A percentile compares a stretch with the other conserved stretches of the same genome.
Conservation (phyloP, 179 eudicot genomes). For the Beta corolliflora region DNA sequence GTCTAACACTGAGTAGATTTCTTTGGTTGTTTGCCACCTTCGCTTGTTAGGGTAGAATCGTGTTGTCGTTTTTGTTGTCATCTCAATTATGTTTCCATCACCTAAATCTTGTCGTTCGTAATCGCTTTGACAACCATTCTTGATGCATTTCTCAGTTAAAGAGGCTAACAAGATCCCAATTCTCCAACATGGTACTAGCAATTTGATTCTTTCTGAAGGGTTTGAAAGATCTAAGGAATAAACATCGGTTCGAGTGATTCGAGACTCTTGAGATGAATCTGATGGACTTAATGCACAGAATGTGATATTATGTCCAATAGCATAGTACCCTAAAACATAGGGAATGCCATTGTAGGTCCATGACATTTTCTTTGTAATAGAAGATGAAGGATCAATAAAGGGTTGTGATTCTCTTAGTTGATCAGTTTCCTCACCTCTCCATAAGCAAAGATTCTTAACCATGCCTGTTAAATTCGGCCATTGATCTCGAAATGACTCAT, state of each 20-base stretch:
- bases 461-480: slow-evolving; percentile 78
- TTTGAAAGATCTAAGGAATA: slow-evolving; percentile 54
- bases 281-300: slow-evolving; percentile 68
- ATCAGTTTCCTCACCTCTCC: slow-evolving; percentile 84
- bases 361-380: slow-evolving; percentile 53
- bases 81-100: slow-evolving; percentile 48
- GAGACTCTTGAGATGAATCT: slow-evolving; percentile 12
- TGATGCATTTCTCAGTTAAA: slow-evolving; percentile 54
- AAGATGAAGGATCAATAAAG: slow-evolving; percentile 45
- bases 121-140: slow-evolving; percentile 43
- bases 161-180: slow-evolving; percentile 64
- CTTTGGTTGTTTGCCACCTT: slow-evolving; percentile 59
- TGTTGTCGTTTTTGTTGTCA: slow-evolving; percentile 51
- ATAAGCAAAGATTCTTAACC: slow-evolving; percentile 56
- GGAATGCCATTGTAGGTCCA: slow-evolving; percentile 76
- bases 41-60: slow-evolving; percentile 48
- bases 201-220: slow-evolving; percentile 60
- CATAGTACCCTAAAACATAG: slow-evolving; percentile 68
- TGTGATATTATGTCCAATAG: slow-evolving; percentile 60
- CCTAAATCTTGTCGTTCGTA: slow-evolving; percentile 48
- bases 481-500: slow-evolving; percentile 37
- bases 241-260: slow-evolving; percentile 57
- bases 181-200: slow-evolving; percentile 76
- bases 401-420: slow-evolving; percentile 46
- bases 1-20: slow-evolving; percentile 63